Conservation (phyloP, 306 rosid species). For the Vigna unguiculata region DNA sequence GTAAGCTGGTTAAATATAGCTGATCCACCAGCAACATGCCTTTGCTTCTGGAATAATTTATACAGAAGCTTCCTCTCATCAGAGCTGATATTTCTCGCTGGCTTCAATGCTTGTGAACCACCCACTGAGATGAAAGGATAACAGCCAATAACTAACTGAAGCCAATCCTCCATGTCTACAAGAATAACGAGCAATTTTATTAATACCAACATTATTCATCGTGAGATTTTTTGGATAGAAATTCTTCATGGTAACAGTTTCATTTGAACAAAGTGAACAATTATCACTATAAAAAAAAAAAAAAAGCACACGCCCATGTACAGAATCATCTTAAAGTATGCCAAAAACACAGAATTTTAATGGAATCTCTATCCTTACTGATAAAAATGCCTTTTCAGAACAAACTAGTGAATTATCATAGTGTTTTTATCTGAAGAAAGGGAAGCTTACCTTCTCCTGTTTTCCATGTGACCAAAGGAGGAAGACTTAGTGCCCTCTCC, state of each 20-base stretch:
- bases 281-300: neutral
- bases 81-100: slow-evolving; percentile 64
- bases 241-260: slow-evolving; percentile 22
- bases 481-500: slow-evolving; percentile 65
- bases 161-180: slow-evolving; percentile 93
- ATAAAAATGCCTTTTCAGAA: slow-evolving; percentile 11
- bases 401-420: slow-evolving; percentile 13
- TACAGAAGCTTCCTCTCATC: slow-evolving; percentile 70
- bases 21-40: slow-evolving; percentile 65
- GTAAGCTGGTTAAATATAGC: slow-evolving; percentile 67
- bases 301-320: slow-evolving; percentile 15
- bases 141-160: slow-evolving; percentile 80
- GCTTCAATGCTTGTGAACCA: slow-evolving; percentile 60
- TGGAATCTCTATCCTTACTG: neutral
- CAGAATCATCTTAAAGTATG: slow-evolving; percentile 3
- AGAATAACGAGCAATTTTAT: slow-evolving; percentile 40
- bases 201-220: slow-evolving; percentile 22
- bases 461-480: slow-evolving; percentile 76
- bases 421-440: neutral
- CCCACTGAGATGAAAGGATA: slow-evolving; percentile 73
- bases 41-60: slow-evolving; percentile 83
- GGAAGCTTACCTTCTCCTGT: slow-evolving; percentile 74
- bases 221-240: slow-evolving; percentile 12
- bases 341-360: slow-evolving; percentile 1
- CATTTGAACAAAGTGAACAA: slow-evolving; percentile 36